phyloP scores from a whole-genome alignment of 2,329 filamentous ascomycete genomes.

The Gaeumannomyces tritici region DNA sequence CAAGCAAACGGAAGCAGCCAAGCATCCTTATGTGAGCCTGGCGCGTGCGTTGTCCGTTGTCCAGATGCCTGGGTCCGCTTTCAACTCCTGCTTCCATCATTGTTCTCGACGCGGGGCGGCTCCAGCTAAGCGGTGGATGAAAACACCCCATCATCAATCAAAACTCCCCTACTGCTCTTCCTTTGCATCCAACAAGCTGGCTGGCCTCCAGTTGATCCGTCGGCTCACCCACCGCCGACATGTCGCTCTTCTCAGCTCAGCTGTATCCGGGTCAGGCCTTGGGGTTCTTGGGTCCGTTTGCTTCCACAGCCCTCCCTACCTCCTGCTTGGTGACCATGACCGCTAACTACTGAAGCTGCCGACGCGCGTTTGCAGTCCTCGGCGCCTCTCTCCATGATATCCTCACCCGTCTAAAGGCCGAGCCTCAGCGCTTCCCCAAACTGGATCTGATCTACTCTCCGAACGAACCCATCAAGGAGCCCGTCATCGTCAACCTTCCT shows the following conservation, averaged over 20 bases:
- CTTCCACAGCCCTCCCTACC: neutral
- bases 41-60: neutral
- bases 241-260: conserved; percentile 46
- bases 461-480: conserved; percentile 62
- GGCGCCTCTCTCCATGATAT: conserved; percentile 88
- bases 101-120: neutral
- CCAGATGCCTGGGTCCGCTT: neutral
- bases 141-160: neutral
- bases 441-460: conserved; percentile 76
- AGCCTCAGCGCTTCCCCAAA: conserved; percentile 71
- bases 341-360: conserved; percentile 6
- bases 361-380: conserved; percentile 47
- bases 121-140: neutral
- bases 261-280: conserved; percentile 58
- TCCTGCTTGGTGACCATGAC: conserved; percentile 3
- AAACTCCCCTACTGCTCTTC: neutral
- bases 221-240: conserved; percentile 2
- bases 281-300: conserved; percentile 42
- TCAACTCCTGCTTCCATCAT: neutral
- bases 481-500: conserved; percentile 67
- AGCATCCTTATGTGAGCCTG: neutral
- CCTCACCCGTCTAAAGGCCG: conserved; percentile 77
- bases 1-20: neutral
- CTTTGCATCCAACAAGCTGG: neutral
- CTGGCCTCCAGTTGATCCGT: neutral